phyloP scores from a whole-genome alignment of 179 eudicot genomes.

The Nepenthes alata region DNA sequence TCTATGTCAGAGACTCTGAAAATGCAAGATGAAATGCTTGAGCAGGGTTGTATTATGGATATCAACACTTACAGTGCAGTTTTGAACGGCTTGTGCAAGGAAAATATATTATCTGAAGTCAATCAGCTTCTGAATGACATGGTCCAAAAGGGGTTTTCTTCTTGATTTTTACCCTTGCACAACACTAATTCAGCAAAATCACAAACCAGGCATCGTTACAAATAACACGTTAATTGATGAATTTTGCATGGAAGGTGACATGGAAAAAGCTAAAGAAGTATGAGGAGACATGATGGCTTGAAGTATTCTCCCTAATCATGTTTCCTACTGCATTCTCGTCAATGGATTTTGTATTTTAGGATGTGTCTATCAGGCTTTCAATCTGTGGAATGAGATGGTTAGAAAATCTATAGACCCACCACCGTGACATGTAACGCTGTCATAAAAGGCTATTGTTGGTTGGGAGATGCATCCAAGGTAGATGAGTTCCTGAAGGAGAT shows the following conservation, averaged over 20 bases:
- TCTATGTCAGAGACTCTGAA: constrained; percentile 41
- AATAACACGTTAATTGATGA: constrained; percentile 75
- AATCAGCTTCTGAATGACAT: constrained; percentile 61
- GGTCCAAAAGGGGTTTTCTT: constrained; percentile 47
- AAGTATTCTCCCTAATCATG: constrained; percentile 40
- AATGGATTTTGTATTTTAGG: constrained; percentile 49
- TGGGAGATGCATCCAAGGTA: constrained; percentile 40
- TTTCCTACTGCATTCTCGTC: constrained; percentile 53
- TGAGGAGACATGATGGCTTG: constrained; percentile 42
- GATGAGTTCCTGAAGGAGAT: constrained; percentile 39
- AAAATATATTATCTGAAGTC: constrained; percentile 47
- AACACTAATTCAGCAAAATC: constrained; percentile 57
- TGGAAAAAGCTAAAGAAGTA: constrained; percentile 47
- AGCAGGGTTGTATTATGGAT: constrained; percentile 64
- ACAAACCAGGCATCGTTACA: constrained; percentile 69
- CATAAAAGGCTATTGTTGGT: constrained; percentile 62
- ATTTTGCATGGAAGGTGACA: constrained; percentile 59
- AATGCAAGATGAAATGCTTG: constrained; percentile 71
- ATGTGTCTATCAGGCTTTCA: constrained; percentile 39
- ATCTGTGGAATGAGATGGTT: constrained; percentile 75
- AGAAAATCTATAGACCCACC: constrained; percentile 51
- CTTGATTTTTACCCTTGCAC: constrained; percentile 70
- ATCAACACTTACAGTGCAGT: constrained; percentile 70
- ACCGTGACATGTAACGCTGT: constrained; percentile 55
- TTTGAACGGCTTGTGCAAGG: constrained; percentile 63